Percentiles rank a stretch among this genome's conserved stretches.
Evolutionary conservation across 2,329 filamentous ascomycete genomes (phyloP).

Genomic region (Emergomyces pasteurianus): DNA sequence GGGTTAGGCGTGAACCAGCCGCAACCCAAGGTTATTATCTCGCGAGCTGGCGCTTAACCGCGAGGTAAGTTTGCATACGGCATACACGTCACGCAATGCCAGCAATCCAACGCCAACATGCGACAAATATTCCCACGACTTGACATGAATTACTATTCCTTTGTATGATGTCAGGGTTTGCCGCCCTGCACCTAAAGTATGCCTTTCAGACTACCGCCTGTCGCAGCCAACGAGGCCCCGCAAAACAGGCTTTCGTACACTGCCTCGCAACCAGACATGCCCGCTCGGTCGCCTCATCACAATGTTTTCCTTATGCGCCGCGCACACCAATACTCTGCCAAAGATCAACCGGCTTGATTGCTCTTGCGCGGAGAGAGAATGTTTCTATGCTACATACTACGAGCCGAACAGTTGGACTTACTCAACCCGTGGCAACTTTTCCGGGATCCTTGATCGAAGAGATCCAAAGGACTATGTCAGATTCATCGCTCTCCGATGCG

Average conservation of each 20-base stretch:
- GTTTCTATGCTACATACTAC: not conserved
- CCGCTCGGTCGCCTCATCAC: not conserved
- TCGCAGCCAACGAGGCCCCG: not conserved
- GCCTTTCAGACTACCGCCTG: not conserved
- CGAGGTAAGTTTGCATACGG: too few relatives aligned
- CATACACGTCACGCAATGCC: not conserved
- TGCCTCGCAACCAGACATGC: not conserved
- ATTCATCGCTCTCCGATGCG: not conserved
- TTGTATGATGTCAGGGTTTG: slow-evolving; percentile 1
- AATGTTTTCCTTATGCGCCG: not conserved
- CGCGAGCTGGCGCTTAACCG: not conserved
- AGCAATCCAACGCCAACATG: not conserved
- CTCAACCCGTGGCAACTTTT: not conserved
- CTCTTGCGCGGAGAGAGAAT: not conserved
- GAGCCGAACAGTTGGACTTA: not conserved
- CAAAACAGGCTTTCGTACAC: not conserved
- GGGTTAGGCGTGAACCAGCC: not conserved
- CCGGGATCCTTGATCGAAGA: not conserved
- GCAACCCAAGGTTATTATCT: not conserved
- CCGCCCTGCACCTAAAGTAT: not conserved
- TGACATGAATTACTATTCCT: not conserved
- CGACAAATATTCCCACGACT: not conserved
- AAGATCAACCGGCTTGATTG: not conserved
- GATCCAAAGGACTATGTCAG: not conserved
- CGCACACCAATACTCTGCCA: not conserved